Conservation (phyloP, 2,329 filamentous ascomycete genomes). For the Verticillium dahliae region DNA sequence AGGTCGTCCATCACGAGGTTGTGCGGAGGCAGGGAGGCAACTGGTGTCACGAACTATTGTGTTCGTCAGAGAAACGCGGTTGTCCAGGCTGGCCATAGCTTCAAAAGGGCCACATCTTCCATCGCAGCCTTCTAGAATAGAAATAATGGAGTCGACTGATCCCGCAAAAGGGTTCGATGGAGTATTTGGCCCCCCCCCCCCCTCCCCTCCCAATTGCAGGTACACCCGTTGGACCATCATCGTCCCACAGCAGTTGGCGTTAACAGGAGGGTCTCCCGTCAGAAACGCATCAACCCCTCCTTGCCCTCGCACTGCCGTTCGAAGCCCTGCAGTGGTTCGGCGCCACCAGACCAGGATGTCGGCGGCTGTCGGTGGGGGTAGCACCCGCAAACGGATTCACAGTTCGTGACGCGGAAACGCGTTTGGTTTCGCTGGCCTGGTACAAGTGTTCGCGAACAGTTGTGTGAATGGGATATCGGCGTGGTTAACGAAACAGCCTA, state of each 20-base stretch:
- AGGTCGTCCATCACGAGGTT: background rate
- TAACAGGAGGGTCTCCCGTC: background rate
- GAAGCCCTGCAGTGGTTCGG: constrained; percentile 2
- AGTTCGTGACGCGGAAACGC: background rate
- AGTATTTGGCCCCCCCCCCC: background rate
- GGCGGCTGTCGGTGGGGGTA: background rate
- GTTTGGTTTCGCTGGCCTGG: too few species aligned
- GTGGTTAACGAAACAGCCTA: too few species aligned
- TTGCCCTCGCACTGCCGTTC: background rate
- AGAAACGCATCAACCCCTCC: background rate
- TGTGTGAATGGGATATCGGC: too few species aligned
- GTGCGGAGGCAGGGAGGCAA: too few species aligned
- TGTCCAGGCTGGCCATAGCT: constrained; percentile 11
- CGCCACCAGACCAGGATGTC: background rate
- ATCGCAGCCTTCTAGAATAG: constrained; percentile 12
- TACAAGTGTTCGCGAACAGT: too few species aligned
- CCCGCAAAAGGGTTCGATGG: constrained; percentile 13
- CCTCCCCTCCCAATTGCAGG: constrained; percentile 2
- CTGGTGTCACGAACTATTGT: too few species aligned
- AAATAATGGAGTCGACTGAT: constrained; percentile 12
- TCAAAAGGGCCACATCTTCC: background rate
- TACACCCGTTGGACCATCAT: constrained; percentile 5
- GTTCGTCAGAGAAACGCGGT: background rate
- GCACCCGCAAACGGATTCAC: background rate
- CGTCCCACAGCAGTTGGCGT: constrained; percentile 8